Base-by-base conservation (phyloP, 768 basidiomycete genomes). In the Scleroderma citrinum region DNA sequence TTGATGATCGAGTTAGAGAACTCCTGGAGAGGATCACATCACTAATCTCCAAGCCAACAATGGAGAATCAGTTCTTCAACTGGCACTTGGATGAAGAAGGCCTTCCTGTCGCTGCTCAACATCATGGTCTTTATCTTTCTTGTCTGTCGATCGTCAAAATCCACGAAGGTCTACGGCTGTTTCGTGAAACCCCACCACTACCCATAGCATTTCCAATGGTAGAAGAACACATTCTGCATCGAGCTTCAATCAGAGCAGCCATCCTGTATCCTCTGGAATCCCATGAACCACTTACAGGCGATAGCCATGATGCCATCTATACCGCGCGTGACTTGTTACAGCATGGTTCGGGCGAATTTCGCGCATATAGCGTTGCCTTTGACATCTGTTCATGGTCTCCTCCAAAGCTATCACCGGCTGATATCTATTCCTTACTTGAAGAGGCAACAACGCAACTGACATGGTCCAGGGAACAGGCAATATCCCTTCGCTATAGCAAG, bases 11-110 rank as follows among this genome's bases (percentile, higher is more conserved):
- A 2, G 69, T 74, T n/a, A 41, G 56, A 3, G 48, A 56, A 14
- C 58, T 74, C 29, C 57, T 78, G 11, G 45, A 46, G 8, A 50
- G 54, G 29, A 72, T 77, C 26, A 53, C 55, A 12, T 49, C 55
- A 5, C 53, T 78, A 14, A 66, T 60, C n/a, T 70, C 75, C 1
- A 14, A 16, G 3, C 56, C n/a, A n/a, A n/a, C n/a, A n/a, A n/a
- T n/a, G n/a, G 74, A 10, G 42, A 44, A 3, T 78, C 52, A 31
- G 8, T 56, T 2, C 66, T 75, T 0, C 24, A 59, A 3, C 58
- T 75, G 76, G 47, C 19, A 29, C 8, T 8, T 29, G 19, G 14
- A 46, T 32, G 19, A 10, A 12, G 39, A 8, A 13, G 13, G 10
- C 14, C 50, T 60, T 46, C 46, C 55, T 5, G 16, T 58, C 2